phyloP scores from a whole-genome alignment of 169 alveolate species.

The Plasmodium falciparum region DNA sequence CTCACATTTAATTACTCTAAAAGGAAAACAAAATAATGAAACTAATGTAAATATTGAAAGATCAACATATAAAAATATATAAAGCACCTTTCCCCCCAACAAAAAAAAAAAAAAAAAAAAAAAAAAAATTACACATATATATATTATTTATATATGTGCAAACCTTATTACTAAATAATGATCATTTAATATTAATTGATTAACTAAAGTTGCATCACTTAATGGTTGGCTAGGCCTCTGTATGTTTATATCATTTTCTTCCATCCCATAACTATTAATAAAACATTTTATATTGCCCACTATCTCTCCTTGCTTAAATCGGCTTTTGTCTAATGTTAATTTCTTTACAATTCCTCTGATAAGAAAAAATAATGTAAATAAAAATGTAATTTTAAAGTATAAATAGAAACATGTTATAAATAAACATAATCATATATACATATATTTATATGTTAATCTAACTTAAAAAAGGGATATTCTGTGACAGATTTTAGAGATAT shows the following conservation, averaged over 20 bases:
- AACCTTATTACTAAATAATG: constrained; percentile 80
- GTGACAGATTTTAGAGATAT: constrained; percentile 70
- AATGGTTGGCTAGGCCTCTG: constrained; percentile 81
- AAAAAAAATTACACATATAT: constrained; percentile 15
- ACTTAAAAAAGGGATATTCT: constrained; percentile 75
- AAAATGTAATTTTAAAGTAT: background rate
- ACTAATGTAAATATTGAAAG: constrained; percentile 40
- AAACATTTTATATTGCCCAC: constrained; percentile 86
- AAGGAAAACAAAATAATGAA: constrained; percentile 50
- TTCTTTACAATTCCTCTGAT: constrained; percentile 78
- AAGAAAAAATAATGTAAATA: constrained; percentile 1
- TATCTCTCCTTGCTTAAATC: constrained; percentile 85
- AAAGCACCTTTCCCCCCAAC: constrained; percentile 1
- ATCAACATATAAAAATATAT: background rate
- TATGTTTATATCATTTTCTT: constrained; percentile 73
- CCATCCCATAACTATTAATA: constrained; percentile 81
- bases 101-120: background rate
- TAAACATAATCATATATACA: constrained; percentile 2
- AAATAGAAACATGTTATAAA: background rate
- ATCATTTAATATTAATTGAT: constrained; percentile 77
- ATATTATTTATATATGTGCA: constrained; percentile 65
- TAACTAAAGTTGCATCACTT: constrained; percentile 81
- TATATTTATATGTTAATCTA: constrained; percentile 1
- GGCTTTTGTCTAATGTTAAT: constrained; percentile 81
- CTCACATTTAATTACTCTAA: constrained; percentile 87